Evolutionary conservation across 768 basidiomycete species (phyloP).

Genomic region (Macrolepiota dolichaula): DNA sequence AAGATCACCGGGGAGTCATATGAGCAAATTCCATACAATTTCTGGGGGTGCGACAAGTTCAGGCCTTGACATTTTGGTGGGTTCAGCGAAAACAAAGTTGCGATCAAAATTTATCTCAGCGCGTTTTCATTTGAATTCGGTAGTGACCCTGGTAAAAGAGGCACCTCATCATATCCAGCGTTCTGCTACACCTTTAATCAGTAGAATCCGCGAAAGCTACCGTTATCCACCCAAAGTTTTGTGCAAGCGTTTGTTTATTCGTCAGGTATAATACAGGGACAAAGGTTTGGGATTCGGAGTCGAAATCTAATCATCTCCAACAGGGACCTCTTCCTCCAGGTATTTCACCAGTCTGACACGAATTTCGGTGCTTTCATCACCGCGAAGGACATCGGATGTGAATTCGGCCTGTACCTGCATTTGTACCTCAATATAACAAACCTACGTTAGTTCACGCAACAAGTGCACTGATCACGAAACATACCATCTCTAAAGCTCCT

Average conservation of each 20-base stretch:
- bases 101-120: conserved; percentile 22
- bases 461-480: conserved; percentile 18
- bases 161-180: background rate
- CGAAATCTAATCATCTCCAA: conserved; percentile 75
- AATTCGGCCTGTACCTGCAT: conserved; percentile 93
- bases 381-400: conserved; percentile 84
- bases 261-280: background rate
- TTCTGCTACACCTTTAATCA: background rate
- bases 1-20: background rate
- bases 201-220: too few species aligned
- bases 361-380: conserved; percentile 93
- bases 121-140: background rate
- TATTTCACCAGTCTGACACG: conserved; percentile 87
- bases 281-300: background rate
- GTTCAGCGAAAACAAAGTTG: conserved; percentile 11
- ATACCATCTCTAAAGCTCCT: conserved; percentile 95
- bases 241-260: background rate
- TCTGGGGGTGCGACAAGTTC: conserved; percentile 88
- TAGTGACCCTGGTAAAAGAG: background rate
- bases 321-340: conserved; percentile 93
- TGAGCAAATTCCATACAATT: conserved; percentile 55
- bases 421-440: conserved; percentile 64
- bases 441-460: conserved; percentile 11
- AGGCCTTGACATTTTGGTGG: conserved; percentile 69
- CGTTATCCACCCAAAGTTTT: background rate